Percentiles rank a stretch among this genome's conserved stretches.
Evolutionary conservation across 345 rosid genomes (phyloP).

Genomic region (Eucalyptus guilfoylei): DNA sequence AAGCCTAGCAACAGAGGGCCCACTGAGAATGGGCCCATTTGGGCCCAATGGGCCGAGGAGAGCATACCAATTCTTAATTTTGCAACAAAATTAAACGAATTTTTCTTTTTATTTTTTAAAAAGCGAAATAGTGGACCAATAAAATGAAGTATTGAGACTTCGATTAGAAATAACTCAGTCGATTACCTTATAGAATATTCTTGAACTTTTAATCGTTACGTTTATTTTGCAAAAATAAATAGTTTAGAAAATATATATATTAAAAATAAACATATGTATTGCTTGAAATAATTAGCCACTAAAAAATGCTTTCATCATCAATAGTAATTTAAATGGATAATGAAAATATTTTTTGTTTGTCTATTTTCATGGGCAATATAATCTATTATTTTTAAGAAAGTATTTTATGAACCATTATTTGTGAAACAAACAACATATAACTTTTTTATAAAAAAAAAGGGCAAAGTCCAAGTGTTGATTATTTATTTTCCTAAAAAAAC

Average conservation of each 20-base stretch:
- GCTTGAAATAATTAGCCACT: background rate
- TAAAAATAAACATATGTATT: background rate
- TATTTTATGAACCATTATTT: fast-evolving
- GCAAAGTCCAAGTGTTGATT: background rate
- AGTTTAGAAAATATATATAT: fast-evolving
- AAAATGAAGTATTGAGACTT: background rate
- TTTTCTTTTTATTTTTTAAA: no score
- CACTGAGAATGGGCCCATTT: background rate
- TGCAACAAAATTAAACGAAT: background rate
- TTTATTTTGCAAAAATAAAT: background rate
- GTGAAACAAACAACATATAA: background rate
- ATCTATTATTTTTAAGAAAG: background rate
- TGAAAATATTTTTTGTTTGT: background rate
- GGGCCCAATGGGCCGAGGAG: background rate
- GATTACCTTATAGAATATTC: background rate
- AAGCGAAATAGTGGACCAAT: background rate
- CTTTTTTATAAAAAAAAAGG: background rate
- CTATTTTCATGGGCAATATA: background rate
- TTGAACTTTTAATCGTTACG: fast-evolving
- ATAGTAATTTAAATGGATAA: fast-evolving
- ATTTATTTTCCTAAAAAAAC: background rate
- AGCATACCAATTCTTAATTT: background rate
- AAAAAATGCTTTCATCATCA: fast-evolving
- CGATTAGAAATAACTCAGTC: background rate
- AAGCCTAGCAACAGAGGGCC: background rate